phyloP scores from a whole-genome alignment of 1,139 yeast species.

The Candida buenavistaensis region DNA sequence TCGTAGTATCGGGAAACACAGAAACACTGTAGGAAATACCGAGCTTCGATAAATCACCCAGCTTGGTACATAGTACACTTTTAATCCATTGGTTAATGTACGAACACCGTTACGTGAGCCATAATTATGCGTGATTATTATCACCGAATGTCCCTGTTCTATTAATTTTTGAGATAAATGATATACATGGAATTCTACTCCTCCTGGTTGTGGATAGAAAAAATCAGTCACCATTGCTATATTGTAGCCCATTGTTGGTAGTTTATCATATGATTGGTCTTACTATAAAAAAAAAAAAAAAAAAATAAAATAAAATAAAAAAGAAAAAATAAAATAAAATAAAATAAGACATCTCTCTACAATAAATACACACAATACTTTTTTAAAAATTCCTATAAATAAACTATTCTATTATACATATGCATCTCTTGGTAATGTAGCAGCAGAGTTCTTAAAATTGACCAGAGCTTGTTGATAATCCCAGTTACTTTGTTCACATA shows the following conservation, averaged over 20 bases:
- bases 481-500: constrained; percentile 89
- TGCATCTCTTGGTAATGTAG: constrained; percentile 47
- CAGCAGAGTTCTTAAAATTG: constrained; percentile 67
- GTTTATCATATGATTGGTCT: no score
- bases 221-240: constrained; percentile 92
- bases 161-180: constrained; percentile 78
- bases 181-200: constrained; percentile 93
- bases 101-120: constrained; percentile 81
- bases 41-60: constrained; percentile 78
- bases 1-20: constrained; percentile 81
- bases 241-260: constrained; percentile 31
- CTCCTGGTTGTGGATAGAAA: constrained; percentile 98
- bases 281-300: no score
- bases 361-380: no score
- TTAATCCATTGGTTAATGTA: constrained; percentile 81
- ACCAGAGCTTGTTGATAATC: constrained; percentile 68
- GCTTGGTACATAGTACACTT: constrained; percentile 89
- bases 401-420: constrained; percentile 18
- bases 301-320: no score
- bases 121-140: constrained; percentile 86
- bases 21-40: constrained; percentile 85
- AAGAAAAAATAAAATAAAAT: no score
- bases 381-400: no score
- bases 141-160: constrained; percentile 85
- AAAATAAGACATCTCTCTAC: no score